A percentile compares a stretch with the other conserved stretches of the same genome.
phyloP scores from a whole-genome alignment of 805 yeast species.

The Wickerhamomyces bovis region DNA sequence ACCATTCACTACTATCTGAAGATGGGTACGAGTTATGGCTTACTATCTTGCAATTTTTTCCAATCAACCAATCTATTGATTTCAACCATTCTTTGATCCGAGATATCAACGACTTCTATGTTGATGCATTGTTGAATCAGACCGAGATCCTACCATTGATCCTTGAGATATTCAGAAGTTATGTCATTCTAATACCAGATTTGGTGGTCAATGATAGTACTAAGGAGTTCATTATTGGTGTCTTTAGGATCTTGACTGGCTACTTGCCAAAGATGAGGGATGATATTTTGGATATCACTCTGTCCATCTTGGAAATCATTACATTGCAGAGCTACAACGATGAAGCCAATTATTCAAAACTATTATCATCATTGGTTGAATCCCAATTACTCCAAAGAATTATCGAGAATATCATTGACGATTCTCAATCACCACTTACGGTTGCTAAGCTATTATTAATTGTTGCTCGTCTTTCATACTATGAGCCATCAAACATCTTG shows the following conservation, averaged over 20 bases:
- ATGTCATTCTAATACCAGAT: conserved; percentile 43
- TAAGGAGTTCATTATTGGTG: conserved; percentile 29
- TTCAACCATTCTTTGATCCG: conserved; percentile 14
- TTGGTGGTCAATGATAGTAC: conserved; percentile 30
- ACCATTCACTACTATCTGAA: conserved; percentile 58
- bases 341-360: conserved; percentile 14
- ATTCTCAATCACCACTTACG: conserved; percentile 27
- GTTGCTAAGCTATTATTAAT: conserved; percentile 29
- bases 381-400: conserved; percentile 23
- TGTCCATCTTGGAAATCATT: conserved; percentile 48
- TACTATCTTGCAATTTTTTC: conserved; percentile 57
- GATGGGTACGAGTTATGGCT: conserved; percentile 87
- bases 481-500: conserved; percentile 25
- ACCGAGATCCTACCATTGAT: conserved; percentile 71
- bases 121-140: conserved; percentile 55
- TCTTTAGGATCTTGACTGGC: conserved; percentile 44
- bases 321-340: conserved; percentile 22
- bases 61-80: conserved; percentile 24
- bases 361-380: conserved; percentile 20
- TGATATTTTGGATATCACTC: conserved; percentile 54
- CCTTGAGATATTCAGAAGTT: conserved; percentile 56
- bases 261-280: conserved; percentile 62
- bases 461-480: conserved; percentile 30
- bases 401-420: conserved; percentile 24
- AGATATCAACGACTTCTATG: conserved; percentile 30